phyloP scores from a whole-genome alignment of 2,329 filamentous ascomycete species.

The Fusarium sp. region DNA sequence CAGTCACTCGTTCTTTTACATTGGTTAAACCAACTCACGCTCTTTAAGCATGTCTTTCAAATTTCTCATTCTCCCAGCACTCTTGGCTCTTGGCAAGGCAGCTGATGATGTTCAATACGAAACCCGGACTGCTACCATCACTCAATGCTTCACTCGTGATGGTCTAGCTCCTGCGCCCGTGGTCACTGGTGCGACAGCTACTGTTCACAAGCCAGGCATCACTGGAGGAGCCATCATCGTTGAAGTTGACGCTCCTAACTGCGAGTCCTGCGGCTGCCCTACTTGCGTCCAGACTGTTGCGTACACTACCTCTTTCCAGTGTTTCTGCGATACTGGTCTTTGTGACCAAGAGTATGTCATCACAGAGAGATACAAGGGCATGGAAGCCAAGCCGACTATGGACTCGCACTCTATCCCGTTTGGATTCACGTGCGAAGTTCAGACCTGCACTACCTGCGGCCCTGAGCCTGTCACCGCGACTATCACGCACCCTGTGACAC shows the following conservation, averaged over 20 bases:
- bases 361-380: conserved; percentile 27
- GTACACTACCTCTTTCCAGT: conserved; percentile 17
- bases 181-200: background rate
- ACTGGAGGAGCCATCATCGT: conserved; percentile 26
- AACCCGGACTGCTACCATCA: conserved; percentile 27
- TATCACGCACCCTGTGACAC: conserved; percentile 25
- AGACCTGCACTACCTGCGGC: conserved; percentile 28
- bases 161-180: background rate
- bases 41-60: conserved; percentile 12
- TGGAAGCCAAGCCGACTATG: conserved; percentile 18
- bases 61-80: conserved; percentile 5
- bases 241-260: conserved; percentile 28
- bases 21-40: background rate
- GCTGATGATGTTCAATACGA: conserved; percentile 10
- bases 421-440: conserved; percentile 31
- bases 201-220: conserved; percentile 12
- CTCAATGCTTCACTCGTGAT: conserved; percentile 19
- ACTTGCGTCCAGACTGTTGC: conserved; percentile 27
- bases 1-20: conserved; percentile 6
- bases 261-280: conserved; percentile 25
- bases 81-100: background rate
- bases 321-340: conserved; percentile 24
- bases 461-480: conserved; percentile 25
- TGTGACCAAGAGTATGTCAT: conserved; percentile 30
- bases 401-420: conserved; percentile 14